Base-by-base conservation (phyloP, 495 filamentous ascomycete species). In the Thermochaetoides thermophila region DNA sequence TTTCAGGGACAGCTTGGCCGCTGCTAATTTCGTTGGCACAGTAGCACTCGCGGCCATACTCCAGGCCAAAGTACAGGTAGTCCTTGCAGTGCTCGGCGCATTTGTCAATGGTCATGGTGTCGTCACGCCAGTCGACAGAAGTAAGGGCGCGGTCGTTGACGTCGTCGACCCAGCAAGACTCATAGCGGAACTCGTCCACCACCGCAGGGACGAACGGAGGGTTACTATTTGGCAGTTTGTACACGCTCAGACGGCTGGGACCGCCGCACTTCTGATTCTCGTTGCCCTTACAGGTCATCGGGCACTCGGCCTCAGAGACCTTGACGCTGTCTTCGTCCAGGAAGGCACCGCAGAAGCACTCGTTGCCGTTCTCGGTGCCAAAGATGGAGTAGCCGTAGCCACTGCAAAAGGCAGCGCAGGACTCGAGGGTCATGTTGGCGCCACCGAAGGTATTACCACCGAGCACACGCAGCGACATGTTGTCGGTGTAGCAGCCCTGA, bases 131-230 rank as follows among this genome's bases (percentile, higher is more conserved):
- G 3, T 22, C 25, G 13, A 22, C 33, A 8, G 37, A 34, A 16
- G 29, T 36, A 7, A 53, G 50, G 17, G 47, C 39, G n/a, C 45
- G 40, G 24, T 34, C 26, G 14, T 37, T 39, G 25, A 35, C 37
- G 1, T 44, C 39, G 38, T 62, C 58, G 23, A 38, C 56, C 34
- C 47, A 60, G 43, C 58, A 62, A 9, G 57, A 56, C 13, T 41
- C 21, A 32, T 37, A 53, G 14, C n/a, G 18, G 29, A 49, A 60
- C 6, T 32, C 37, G 10, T 46, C 45, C 22, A 55, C 43, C n/a
- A 44, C 39, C n/a, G 34, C 34, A 10, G 43, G 44, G 23, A 50
- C 38, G 12, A 14, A 12, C 15, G 42, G 48, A 1, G 34, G 38
- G 7, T 35, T 35, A 17, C 7, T 23, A 6, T 39, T 1, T 24